A percentile compares a stretch with the other conserved stretches of the same genome.
Conservation (phyloP, 306 rosid species). For the Cicer cuneatum region DNA sequence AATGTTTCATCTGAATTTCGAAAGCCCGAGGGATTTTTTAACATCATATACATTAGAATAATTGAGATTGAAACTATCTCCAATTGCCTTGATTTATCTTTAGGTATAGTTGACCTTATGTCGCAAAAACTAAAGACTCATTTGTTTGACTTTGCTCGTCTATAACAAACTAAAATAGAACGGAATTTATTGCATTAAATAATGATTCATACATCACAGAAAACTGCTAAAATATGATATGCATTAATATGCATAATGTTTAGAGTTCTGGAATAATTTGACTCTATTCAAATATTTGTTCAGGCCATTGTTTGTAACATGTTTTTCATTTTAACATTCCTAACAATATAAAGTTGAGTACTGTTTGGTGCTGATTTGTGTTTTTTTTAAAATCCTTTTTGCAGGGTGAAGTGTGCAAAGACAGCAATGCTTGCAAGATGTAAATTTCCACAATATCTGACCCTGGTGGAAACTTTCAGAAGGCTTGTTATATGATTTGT, state of each 20-base stretch:
- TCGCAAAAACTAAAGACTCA: constrained; percentile 1
- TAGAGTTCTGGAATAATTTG: constrained; percentile 37
- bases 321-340: constrained; percentile 25
- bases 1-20: not conserved
- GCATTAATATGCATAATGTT: constrained; percentile 9
- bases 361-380: constrained; percentile 17
- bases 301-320: not conserved
- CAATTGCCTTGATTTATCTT: constrained; percentile 23
- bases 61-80: not conserved
- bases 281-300: constrained; percentile 12
- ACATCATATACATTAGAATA: constrained; percentile 4
- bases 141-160: not conserved
- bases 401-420: constrained; percentile 77
- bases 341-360: constrained; percentile 12
- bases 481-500: constrained; percentile 10
- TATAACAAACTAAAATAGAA: constrained; percentile 15
- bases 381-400: not conserved
- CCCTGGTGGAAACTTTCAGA: constrained; percentile 23
- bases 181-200: not conserved
- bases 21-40: constrained; percentile 3
- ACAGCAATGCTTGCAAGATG: constrained; percentile 67
- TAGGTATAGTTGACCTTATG: not conserved
- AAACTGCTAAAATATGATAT: constrained; percentile 23
- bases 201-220: not conserved
- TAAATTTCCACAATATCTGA: constrained; percentile 40